Evolutionary conservation across 2,329 filamentous ascomycete species (phyloP).

Genomic region (Trichoderma sp.): DNA sequence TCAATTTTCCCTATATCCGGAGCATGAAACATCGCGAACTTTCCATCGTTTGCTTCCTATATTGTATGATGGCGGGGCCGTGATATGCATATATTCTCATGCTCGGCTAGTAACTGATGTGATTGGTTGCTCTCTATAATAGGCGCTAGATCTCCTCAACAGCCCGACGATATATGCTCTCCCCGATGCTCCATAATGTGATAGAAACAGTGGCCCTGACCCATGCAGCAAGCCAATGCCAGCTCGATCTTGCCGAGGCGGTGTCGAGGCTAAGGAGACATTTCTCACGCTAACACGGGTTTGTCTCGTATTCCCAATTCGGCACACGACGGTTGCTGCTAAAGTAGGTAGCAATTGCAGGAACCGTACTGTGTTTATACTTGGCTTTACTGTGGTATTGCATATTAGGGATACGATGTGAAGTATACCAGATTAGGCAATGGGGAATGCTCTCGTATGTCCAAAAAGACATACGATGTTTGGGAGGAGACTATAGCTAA

Average conservation of each 20-base stretch:
- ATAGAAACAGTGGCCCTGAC: neutral
- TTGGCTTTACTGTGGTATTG: neutral
- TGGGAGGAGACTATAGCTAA: neutral
- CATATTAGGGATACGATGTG: neutral
- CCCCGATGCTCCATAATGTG: neutral
- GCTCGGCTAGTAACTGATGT: too few species aligned
- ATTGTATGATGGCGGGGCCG: neutral
- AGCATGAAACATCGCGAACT: neutral
- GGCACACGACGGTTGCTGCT: neutral
- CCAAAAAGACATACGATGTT: neutral
- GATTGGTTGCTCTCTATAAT: neutral
- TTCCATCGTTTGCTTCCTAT: neutral
- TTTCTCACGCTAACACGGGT: neutral
- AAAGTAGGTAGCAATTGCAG: neutral
- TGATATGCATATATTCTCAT: neutral
- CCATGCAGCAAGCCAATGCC: neutral
- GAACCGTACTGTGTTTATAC: neutral
- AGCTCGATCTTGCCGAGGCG: neutral
- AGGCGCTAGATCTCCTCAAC: neutral
- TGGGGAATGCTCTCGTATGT: neutral
- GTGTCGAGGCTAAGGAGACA: neutral
- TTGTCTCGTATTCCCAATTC: conserved; percentile 14
- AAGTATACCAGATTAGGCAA: neutral
- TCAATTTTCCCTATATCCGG: neutral
- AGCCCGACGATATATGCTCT: neutral